Evolutionary conservation across 495 filamentous ascomycete species (phyloP), one percentile per base, ranked within the genome.

Genomic region (Trichoderma asperelloides): DNA sequence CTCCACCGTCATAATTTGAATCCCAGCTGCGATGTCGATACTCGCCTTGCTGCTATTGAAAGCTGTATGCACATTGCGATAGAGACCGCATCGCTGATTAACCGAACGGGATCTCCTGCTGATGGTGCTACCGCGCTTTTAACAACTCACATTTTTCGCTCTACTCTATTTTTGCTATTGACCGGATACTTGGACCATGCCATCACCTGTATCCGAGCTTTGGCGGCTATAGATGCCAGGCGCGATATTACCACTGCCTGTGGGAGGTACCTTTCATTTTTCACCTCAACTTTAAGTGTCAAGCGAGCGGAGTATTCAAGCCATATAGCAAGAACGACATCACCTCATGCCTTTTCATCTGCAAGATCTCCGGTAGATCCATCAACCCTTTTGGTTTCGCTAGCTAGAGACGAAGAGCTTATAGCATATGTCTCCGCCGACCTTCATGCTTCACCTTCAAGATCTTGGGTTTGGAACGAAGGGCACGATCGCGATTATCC

Each of bases 1-100:
- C 86, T 98, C 23, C 92, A 97, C 77, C 90, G 95, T 15, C 93
- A 96, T 72, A 98, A 98, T 72, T 86, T 97, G 7, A 88, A 88
- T 0, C 89, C 92, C 0, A 79, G 83, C 37, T 95, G 91, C 70
- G 80, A 86, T 2, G 70, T 77, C 7, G 83, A 88, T 33, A 85
- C 86, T 40, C 86, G 94, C 25, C 74, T 77, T 11, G 82, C 83
- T 1, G 94, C 95, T 2, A 77, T 96, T 45, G 88, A 92, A 66
- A 87, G 90, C 68, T 98, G 93, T 75, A 83, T 89, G 18, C 79
- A 77, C 18, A 90, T 86, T 2, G 86, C 91, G 3, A 80, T 88
- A 69, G 93, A 97, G 68, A 96, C 93, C 0, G 88, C 88, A 2
- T 80, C 83, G 45, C 82, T 94, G 11, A 83, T 98, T 39, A 81